These are phyloP conservation scores for Delonix regia DNA, from an alignment of 306 rosid species.

Conservation along the genomic window DNA sequence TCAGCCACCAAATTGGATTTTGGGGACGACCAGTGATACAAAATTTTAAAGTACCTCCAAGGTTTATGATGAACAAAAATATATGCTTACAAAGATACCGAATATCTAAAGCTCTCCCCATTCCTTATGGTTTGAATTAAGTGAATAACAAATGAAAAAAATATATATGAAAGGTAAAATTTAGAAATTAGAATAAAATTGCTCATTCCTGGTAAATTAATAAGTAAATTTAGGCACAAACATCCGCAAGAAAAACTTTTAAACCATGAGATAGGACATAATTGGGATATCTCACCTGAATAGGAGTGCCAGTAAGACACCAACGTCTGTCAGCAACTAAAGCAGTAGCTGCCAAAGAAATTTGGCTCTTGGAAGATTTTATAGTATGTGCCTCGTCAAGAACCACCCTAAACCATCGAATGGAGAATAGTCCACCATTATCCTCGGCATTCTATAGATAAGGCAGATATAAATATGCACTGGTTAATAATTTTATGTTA, in stretches of 20 bases:
- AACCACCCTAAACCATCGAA: slow-evolving; percentile 92
- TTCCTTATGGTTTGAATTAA: neutral
- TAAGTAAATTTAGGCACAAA: slow-evolving; percentile 2
- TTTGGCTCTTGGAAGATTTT: slow-evolving; percentile 92
- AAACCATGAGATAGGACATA: slow-evolving; percentile 17
- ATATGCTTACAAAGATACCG: neutral
- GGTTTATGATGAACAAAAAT: neutral
- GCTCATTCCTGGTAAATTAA: slow-evolving; percentile 2
- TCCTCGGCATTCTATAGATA: slow-evolving; percentile 69
- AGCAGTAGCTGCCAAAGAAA: slow-evolving; percentile 80
- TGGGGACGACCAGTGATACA: neutral
- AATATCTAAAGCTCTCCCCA: neutral
- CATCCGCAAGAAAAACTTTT: slow-evolving; percentile 30
- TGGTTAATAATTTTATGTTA: slow-evolving; percentile 25
- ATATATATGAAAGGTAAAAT: neutral
- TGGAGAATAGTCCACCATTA: slow-evolving; percentile 76
- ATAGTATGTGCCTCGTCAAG: slow-evolving; percentile 97
- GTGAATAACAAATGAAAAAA: neutral
- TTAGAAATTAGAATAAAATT: neutral
- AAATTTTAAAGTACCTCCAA: neutral
- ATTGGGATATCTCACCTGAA: slow-evolving; percentile 61
- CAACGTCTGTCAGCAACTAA: slow-evolving; percentile 87
- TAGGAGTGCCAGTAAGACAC: slow-evolving; percentile 99
- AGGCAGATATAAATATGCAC: slow-evolving; percentile 29
- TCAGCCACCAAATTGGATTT: neutral